Base-by-base conservation (phyloP, 1,284 basidiomycete species). In the Ceratobasidium theobromae region DNA sequence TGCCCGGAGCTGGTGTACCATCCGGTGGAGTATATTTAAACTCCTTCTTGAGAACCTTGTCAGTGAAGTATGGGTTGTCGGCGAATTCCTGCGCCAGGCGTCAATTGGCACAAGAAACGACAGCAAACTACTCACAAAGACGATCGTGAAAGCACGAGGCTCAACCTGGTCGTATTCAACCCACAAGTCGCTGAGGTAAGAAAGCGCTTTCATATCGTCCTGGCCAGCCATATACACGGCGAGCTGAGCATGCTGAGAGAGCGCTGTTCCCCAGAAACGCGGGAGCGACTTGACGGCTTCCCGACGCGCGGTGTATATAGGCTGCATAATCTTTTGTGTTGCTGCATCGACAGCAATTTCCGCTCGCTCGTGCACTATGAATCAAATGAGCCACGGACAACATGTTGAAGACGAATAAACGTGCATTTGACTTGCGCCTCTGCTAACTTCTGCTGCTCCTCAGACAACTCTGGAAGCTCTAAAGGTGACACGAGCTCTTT, bases 121-220 rank as follows among this genome's bases (percentile, higher is more conserved):
- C 6, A 41, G 27, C 21, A 8, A 51, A 43, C n/a, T 12, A 84
- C 90, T 72, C 75, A 91, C 89, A 75, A 92, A 89, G 79, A 91
- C 88, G 67, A 92, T 76, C 41, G 84, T 87, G 77, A 87, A 92
- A 73, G 84, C 86, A 70, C 90, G 79, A 67, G 83, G 82, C 74
- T 92, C 89, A 28, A 75, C 74, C 40, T 80, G 71, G 74, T 91
- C 85, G 53, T 88, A 83, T 66, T 77, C 79, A 41, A 92, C 79
- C 87, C 88, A 90, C 18, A 92, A 68, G 72, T 93, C 89, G 74
- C 89, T 87, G 69, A 92, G 79, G 74, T 87, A 88, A 76, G 81
- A 84, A 74, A 92, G 75, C 12, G 89, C 90, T 69, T 83, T 79
- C 74, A 86, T 84, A 75, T 92, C 89, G 25, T 84, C 81, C 32